These are phyloP conservation scores for Omphalea diandra DNA, from an alignment of 441 rosid species.

Conservation along the genomic window DNA sequence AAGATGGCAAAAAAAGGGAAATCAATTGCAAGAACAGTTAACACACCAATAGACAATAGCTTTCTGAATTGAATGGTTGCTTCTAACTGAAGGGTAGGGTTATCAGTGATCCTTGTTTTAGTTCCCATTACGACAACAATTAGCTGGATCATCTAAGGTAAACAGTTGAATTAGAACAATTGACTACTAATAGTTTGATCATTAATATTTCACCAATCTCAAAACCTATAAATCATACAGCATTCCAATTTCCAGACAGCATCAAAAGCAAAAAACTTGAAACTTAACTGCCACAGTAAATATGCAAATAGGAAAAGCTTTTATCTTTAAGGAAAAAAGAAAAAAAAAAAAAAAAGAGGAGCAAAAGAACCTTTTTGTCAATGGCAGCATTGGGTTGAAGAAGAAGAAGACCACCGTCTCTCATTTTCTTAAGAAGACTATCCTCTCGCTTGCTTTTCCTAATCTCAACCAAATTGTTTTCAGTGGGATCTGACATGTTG, in stretches of 20 bases:
- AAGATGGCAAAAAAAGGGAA: neutral
- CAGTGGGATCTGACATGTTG: too few species aligned
- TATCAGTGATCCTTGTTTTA: neutral
- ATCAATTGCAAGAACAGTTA: neutral
- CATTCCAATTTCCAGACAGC: neutral
- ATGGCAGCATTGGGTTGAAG: conserved; percentile 17
- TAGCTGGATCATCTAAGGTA: neutral
- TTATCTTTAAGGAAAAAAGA: too few species aligned
- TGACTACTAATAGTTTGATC: too few species aligned
- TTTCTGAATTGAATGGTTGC: conserved; percentile 14
- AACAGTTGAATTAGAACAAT: neutral
- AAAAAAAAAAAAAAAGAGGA: neutral
- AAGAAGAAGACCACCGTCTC: conserved; percentile 15
- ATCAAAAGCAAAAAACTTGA: neutral
- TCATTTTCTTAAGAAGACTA: conserved; percentile 15
- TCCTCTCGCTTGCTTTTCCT: conserved; percentile 19
- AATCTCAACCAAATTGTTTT: conserved; percentile 18
- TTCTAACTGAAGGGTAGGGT: conserved; percentile 12
- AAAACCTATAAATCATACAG: neutral
- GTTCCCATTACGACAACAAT: neutral
- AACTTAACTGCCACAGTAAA: neutral
- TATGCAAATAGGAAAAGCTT: neutral
- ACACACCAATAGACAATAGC: conserved; percentile 16
- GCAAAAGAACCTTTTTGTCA: conserved; percentile 7
- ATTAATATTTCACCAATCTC: neutral